Evolutionary conservation across 257 asterid species (phyloP), one percentile per base, ranked within the genome.

Genomic region (Catharanthus roseus): DNA sequence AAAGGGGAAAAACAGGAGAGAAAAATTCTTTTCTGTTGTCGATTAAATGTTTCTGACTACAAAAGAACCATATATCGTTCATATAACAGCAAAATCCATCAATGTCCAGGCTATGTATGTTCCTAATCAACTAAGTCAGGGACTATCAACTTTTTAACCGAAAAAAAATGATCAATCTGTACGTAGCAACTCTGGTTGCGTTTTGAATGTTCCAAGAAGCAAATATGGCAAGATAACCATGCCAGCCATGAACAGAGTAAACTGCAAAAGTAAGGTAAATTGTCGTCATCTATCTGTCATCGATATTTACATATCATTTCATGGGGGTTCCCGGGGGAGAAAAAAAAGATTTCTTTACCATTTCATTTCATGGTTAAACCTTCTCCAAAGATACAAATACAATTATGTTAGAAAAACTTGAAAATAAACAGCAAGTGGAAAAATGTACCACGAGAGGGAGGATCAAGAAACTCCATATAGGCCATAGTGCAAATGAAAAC

Each of bases 201-300:
- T 64, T 73, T 81, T 84, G 77, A 82, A 75, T 31, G 82, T 77
- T 28, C 83, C 85, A 29, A 84, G 76, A 53, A 84, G 79, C 83
- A 84, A 72, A 75, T 80, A 69, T 38, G 91, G 89, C 24, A 86
- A 45, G 71, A 82, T 75, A 67, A 86, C 87, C 89, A 82, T 82
- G 85, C 81, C 74, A 36, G 86, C 87, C 91, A 86, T 84, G 81
- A 86, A 86, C 36, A 86, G 89, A 41, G 87, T 82, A 80, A 86
- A 86, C 89, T 86, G 89, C 86, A 78, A 73, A 69, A 78, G 42
- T 42, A 34, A 29, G 47, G 67, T 24, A 64, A 54, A 54, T 66
- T 70, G 75, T n/a, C n/a, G 58, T 56, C 69, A 69, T 21, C 12
- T 16, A 36, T 71, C 58, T 38, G 50, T 60, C 24, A 38, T 23